Percentiles rank a stretch among this genome's conserved stretches.
Conservation (phyloP, 768 basidiomycete species). For the Candolleomyces efflorescens region DNA sequence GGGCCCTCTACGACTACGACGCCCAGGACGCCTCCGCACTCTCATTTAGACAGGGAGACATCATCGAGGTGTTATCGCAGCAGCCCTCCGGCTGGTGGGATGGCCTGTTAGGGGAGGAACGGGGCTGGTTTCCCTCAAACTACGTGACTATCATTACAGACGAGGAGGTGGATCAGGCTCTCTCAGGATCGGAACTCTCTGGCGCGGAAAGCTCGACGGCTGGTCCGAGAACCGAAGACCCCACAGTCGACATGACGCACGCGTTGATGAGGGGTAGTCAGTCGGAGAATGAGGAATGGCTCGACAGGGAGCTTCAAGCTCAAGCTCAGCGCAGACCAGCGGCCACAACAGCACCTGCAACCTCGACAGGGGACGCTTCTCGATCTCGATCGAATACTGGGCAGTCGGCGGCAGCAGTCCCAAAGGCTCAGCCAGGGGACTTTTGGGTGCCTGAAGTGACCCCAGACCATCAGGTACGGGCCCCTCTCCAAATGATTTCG, state of each 20-base stretch:
- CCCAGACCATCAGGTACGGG: constrained; percentile 72
- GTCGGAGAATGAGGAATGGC: constrained; percentile 54
- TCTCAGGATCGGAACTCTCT: constrained; percentile 47
- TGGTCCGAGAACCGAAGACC: constrained; percentile 17
- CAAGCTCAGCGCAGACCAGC: too few species aligned
- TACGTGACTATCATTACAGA: constrained; percentile 80
- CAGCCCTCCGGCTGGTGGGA: constrained; percentile 99
- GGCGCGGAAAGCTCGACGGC: constrained; percentile 7
- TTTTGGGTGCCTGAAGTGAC: constrained; percentile 92
- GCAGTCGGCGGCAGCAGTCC: constrained; percentile 3
- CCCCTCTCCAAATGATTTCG: constrained; percentile 1
- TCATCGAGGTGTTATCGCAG: constrained; percentile 90
- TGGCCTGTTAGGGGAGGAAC: constrained; percentile 80
- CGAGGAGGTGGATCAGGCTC: constrained; percentile 70
- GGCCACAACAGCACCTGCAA: constrained; percentile 13
- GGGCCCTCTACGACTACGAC: constrained; percentile 88
- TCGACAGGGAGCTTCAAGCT: constrained; percentile 37
- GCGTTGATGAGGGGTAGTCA: constrained; percentile 41
- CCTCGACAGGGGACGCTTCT: constrained; percentile 22
- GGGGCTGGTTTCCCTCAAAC: constrained; percentile 98
- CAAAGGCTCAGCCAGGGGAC: constrained; percentile 54
- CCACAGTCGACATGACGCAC: constrained; percentile 46
- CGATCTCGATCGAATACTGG: constrained; percentile 1
- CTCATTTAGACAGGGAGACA: constrained; percentile 80
- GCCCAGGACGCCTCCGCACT: constrained; percentile 87